A percentile compares a stretch with the other conserved stretches of the same genome.
Evolutionary conservation across 768 basidiomycete species (phyloP).

Genomic region (Grammothele lineata): DNA sequence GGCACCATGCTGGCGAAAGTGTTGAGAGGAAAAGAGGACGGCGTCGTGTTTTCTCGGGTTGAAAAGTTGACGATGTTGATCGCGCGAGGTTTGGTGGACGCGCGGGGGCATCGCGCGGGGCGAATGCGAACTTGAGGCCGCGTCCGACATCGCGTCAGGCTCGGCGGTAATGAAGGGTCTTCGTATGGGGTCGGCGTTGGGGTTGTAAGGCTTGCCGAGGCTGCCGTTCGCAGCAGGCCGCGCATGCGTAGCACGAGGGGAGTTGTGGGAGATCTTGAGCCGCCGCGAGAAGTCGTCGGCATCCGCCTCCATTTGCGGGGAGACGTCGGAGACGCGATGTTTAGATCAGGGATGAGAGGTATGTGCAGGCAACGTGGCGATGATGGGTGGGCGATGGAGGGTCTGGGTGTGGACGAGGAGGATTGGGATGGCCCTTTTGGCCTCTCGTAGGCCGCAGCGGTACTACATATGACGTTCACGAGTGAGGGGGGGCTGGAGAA

Average conservation of each 20-base stretch:
- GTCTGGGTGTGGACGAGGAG: slow-evolving; percentile 24
- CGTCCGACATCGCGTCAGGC: slow-evolving; percentile 60
- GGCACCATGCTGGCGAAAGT: slow-evolving; percentile 61
- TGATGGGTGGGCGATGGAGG: slow-evolving; percentile 31
- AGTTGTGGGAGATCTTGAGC: slow-evolving; percentile 56
- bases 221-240: slow-evolving; percentile 23
- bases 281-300: slow-evolving; percentile 72
- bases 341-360: slow-evolving; percentile 16
- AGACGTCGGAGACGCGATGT: slow-evolving; percentile 33
- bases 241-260: slow-evolving; percentile 34
- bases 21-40: slow-evolving; percentile 69
- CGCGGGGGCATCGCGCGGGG: slow-evolving; percentile 29
- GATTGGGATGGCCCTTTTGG: slow-evolving; percentile 38
- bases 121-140: slow-evolving; percentile 46
- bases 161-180: slow-evolving; percentile 52
- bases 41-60: slow-evolving; percentile 92
- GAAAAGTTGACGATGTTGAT: slow-evolving; percentile 57
- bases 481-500: slow-evolving; percentile 4
- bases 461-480: slow-evolving; percentile 29
- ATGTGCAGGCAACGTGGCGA: slow-evolving; percentile 25
- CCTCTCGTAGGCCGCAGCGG: slow-evolving; percentile 42
- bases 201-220: slow-evolving; percentile 61
- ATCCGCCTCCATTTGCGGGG: slow-evolving; percentile 44
- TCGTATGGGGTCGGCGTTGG: slow-evolving; percentile 60
- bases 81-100: slow-evolving; percentile 21